These are phyloP conservation scores for Mortierella sp. DNA, from an alignment of 371 early-diverging fungal species.

Conservation along the genomic window DNA sequence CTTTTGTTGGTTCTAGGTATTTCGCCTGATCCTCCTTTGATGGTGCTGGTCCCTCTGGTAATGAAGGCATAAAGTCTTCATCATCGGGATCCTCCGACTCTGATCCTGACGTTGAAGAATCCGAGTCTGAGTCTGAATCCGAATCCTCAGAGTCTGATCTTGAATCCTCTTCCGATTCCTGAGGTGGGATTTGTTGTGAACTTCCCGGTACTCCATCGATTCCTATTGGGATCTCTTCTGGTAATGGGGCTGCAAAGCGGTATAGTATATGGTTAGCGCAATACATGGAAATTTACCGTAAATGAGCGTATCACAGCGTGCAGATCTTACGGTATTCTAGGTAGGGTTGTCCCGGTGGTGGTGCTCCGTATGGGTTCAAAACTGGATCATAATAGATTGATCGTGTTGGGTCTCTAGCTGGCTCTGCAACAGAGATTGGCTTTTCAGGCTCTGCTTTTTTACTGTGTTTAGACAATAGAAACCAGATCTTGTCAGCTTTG, in stretches of 20 bases:
- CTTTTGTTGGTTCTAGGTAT: slow-evolving; percentile 25
- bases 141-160: slow-evolving; percentile 33
- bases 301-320: too few relatives aligned
- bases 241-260: slow-evolving; percentile 28
- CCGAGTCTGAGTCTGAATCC: slow-evolving; percentile 36
- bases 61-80: slow-evolving; percentile 44
- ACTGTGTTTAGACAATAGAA: slow-evolving; percentile 14
- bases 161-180: slow-evolving; percentile 12
- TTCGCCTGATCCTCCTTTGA: slow-evolving; percentile 27
- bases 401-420: slow-evolving; percentile 53
- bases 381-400: slow-evolving; percentile 59
- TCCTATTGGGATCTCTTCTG: slow-evolving; percentile 16
- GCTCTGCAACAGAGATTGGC: slow-evolving; percentile 34
- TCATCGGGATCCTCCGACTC: slow-evolving; percentile 34
- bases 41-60: slow-evolving; percentile 47
- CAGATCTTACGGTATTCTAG: slow-evolving; percentile 51
- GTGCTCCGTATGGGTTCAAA: slow-evolving; percentile 59
- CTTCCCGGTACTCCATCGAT: slow-evolving; percentile 14
- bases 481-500: too few relatives aligned
- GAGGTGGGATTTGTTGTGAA: slow-evolving; percentile 1
- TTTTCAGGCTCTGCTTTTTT: slow-evolving; percentile 35
- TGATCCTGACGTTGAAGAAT: slow-evolving; percentile 32
- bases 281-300: too few relatives aligned
- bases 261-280: too few relatives aligned
- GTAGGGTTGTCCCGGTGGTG: slow-evolving; percentile 59